Evolutionary conservation across 352 stramenopile species (phyloP), one percentile per base, ranked within the genome.

Genomic region (Pythium diclinum): DNA sequence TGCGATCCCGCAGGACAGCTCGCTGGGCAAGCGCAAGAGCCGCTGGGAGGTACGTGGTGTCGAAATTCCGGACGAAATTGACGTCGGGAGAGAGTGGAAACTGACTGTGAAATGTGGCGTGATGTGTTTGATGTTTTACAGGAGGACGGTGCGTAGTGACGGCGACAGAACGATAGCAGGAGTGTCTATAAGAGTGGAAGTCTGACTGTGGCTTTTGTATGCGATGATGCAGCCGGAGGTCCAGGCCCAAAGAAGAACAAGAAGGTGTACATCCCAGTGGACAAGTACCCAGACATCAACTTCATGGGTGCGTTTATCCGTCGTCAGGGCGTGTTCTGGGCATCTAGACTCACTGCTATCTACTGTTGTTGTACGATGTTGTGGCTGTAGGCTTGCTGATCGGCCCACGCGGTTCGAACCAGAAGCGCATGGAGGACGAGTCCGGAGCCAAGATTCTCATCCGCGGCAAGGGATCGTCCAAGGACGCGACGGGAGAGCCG

Each of bases 271-370:
- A 96, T 97, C 47, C 87, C 90, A 6, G 83, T 94, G 61, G 88
- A 95, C 62, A 92, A 96, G 62, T 90, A 97, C 75, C 87, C 88
- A 7, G 91, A 97, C 32, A 96, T 97, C 68, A 97, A 97, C 75
- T 97, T 97, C 58, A 96, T 97, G 79, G 91, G 88, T 85, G 17
- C 21, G 74, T 5, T 9, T 21, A 16, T 28, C 44, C 3, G 16
- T 11, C 44, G 13, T 16, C 17, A 11, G n/a, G 11, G 21, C n/a
- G 44, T 51, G 3, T 23, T 9, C 4, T 47, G 16, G 40, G 6
- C 40, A 9, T 5, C 16, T 47, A 5, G 44, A 11, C 44, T 51
- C 17, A 51, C 21, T 21, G 25, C 25, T 28, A 28, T 28, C 25
- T 28, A 28, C 25, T 28, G 25, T 3, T 2, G 4, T 3, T 28